Evolutionary conservation across 2,329 filamentous ascomycete species (phyloP), one percentile per base, ranked within the genome.

Genomic region (Ceratocystiopsis sp.): DNA sequence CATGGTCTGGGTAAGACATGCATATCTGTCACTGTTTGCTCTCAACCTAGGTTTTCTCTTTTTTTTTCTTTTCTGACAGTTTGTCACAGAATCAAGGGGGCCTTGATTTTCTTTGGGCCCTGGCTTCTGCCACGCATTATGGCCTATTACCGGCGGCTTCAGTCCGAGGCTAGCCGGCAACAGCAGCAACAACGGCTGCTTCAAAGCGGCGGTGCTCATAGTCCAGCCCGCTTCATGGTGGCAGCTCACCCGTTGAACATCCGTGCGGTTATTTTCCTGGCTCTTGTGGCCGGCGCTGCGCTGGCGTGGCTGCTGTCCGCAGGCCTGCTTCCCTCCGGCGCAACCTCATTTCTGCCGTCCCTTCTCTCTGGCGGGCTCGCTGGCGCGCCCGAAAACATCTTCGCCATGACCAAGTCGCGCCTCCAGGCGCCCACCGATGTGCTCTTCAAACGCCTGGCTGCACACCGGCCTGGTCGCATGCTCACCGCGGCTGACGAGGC

Each of bases 401-500:
- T 96, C 67, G 56, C 60, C 29, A 60, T 67, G 16, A 95, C 89
- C 1, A 68, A 77, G 45, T 91, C 84, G 41, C 83, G 87, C 33
- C 75, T 96, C 16, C 82, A 86, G 54, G 89, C 83, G 37, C 78
- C 85, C n/a, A 79, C 75, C 37, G 83, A 89, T 55, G 78, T 93
- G 33, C 70, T 96, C 47, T 91, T 94, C 60, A 75, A 72, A 46
- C 82, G 89, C 15, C 69, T 96, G 11, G 61, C 69, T 4, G 59
- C 68, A 2, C 55, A 79, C 2, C 71, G 79, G 0, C 63, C 69
- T 0, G 51, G 51, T 34, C 42, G 21, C 25, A 33, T 35, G 11
- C 66, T 84, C 3, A 78, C 73, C 0, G 49, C 61, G 0, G 46
- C 58, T 13, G 87, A 96, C 61, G 66, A 73, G 41, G 61, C 68